A percentile compares a stretch with the other conserved stretches of the same genome.
Evolutionary conservation across 2,329 filamentous ascomycete genomes (phyloP).

Genomic region (Pseudocercospora eumusae): DNA sequence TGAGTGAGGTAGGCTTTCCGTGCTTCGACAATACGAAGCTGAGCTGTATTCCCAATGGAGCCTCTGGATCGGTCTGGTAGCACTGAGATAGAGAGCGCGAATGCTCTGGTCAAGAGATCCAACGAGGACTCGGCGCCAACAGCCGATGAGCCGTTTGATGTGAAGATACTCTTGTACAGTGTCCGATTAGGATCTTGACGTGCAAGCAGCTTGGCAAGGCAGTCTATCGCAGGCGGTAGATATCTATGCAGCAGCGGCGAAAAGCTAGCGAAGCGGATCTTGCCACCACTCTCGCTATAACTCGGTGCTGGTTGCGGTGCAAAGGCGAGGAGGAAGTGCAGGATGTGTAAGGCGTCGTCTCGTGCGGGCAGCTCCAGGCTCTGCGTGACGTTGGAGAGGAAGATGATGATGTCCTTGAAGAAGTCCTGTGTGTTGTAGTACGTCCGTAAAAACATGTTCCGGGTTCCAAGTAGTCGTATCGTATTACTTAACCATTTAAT

Average conservation of each 20-base stretch:
- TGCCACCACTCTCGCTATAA: constrained; percentile 39
- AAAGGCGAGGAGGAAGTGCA: constrained; percentile 90
- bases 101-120: constrained; percentile 82
- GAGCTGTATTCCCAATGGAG: constrained; percentile 45
- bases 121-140: constrained; percentile 55
- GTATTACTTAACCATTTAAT: constrained; percentile 81
- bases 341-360: constrained; percentile 81
- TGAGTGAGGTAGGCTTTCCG: constrained; percentile 91
- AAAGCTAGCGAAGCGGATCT: constrained; percentile 76
- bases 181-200: constrained; percentile 90
- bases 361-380: constrained; percentile 78
- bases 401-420: constrained; percentile 90
- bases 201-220: constrained; percentile 85
- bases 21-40: constrained; percentile 70
- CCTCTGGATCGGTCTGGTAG: constrained; percentile 72
- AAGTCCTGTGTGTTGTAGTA: constrained; percentile 88
- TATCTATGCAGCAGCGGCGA: constrained; percentile 82
- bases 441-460: constrained; percentile 79
- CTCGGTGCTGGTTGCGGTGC: constrained; percentile 74
- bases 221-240: constrained; percentile 84
- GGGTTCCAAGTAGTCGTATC: constrained; percentile 84
- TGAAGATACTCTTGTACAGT: constrained; percentile 80
- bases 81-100: constrained; percentile 81
- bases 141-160: constrained; percentile 56
- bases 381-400: constrained; percentile 80